phyloP scores from a whole-genome alignment of 2,329 filamentous ascomycete species.

The Apiospora sp. region DNA sequence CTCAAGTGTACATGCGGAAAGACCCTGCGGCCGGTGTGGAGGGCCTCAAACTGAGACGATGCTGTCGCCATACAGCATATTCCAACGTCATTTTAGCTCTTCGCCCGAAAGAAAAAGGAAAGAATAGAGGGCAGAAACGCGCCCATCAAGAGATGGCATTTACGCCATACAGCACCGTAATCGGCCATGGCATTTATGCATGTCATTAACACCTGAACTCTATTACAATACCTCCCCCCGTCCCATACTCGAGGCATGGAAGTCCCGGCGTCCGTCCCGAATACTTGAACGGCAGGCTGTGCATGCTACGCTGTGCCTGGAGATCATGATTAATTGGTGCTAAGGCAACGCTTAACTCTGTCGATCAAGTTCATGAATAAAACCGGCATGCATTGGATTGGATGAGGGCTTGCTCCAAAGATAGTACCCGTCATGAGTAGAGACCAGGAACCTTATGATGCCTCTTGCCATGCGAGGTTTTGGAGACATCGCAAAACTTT shows the following conservation, averaged over 20 bases:
- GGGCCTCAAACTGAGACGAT: not conserved
- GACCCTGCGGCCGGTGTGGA: not conserved
- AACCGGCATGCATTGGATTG: not conserved
- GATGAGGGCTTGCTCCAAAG: not conserved
- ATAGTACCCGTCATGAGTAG: not conserved
- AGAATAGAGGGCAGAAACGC: not conserved
- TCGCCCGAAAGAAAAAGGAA: not conserved
- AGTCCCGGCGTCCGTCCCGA: not conserved
- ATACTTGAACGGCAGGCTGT: not conserved
- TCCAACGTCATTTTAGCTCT: not conserved
- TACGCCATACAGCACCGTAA: not conserved
- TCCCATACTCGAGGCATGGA: not conserved
- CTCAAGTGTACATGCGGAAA: not conserved
- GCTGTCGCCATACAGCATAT: not conserved
- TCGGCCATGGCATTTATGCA: conserved; percentile 19
- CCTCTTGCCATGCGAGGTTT: not conserved
- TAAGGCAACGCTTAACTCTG: conserved; percentile 5
- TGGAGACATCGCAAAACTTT: conserved; percentile 1
- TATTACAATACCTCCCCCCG: not conserved
- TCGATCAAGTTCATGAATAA: not conserved
- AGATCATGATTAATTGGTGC: not conserved
- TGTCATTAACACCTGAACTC: conserved; percentile 7
- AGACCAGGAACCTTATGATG: not conserved
- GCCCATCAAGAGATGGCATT: conserved; percentile 5
- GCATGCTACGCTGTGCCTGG: not conserved